These are phyloP conservation scores for Bolboschoenoplectus hybrid DNA, from an alignment of 202 grass and related monocot genomes.

Conservation along the genomic window DNA sequence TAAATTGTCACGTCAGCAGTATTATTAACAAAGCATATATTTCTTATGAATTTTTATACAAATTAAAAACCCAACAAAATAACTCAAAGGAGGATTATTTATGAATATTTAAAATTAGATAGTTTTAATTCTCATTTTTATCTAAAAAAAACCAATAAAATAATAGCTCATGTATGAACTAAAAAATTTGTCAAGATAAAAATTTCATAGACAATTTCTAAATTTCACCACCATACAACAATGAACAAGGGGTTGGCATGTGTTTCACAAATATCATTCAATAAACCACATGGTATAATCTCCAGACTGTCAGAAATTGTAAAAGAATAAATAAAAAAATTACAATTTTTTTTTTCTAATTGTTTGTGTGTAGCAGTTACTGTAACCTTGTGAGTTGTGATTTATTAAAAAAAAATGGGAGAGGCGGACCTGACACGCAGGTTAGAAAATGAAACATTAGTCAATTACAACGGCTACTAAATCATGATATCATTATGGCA, in stretches of 20 bases:
- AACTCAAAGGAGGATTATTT: too few species aligned
- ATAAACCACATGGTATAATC: neutral
- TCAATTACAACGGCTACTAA: conserved; percentile 45
- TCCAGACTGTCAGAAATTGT: neutral
- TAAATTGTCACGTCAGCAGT: neutral
- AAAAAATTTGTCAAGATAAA: too few species aligned
- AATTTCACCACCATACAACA: too few species aligned
- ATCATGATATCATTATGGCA: conserved; percentile 24
- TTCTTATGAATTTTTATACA: too few species aligned
- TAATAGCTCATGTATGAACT: too few species aligned
- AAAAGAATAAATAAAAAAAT: neutral
- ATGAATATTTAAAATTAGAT: too few species aligned
- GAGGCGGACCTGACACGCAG: conserved; percentile 34
- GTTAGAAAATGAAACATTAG: conserved; percentile 28
- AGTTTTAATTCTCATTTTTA: too few species aligned
- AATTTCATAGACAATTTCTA: too few species aligned
- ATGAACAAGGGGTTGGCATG: too few species aligned
- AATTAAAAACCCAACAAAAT: too few species aligned
- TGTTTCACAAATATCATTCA: neutral
- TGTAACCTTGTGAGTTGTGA: neutral
- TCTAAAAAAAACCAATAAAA: too few species aligned
- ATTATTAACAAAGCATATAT: neutral
- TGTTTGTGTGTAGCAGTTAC: conserved; percentile 15
- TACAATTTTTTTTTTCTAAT: neutral
- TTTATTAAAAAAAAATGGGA: neutral